Evolutionary conservation across 2,329 filamentous ascomycete genomes (phyloP).

Genomic region (Hypoxylon sp.): DNA sequence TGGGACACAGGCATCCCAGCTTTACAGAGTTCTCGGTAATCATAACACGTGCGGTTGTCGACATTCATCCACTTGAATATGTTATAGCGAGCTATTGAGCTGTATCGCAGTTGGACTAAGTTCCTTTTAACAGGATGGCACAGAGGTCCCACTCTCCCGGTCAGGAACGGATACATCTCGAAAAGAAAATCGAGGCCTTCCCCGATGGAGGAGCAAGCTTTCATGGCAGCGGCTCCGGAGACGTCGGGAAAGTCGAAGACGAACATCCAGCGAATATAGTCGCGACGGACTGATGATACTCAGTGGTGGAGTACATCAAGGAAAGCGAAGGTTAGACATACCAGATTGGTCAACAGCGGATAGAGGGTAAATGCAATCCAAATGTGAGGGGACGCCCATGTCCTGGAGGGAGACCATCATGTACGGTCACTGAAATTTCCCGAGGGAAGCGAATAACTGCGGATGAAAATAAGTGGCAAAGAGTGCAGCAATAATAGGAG

Average conservation of each 20-base stretch:
- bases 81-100: constrained; percentile 2
- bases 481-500: neutral
- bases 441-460: neutral
- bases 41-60: neutral
- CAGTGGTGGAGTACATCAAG: neutral
- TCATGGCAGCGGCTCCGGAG: neutral
- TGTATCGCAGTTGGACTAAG: constrained; percentile 30
- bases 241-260: constrained; percentile 40
- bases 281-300: constrained; percentile 13
- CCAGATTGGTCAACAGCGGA: constrained; percentile 9
- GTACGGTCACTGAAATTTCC: neutral
- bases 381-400: neutral
- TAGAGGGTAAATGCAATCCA: constrained; percentile 4
- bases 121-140: neutral
- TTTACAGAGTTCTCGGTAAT: constrained; percentile 13
- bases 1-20: constrained; percentile 34
- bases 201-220: constrained; percentile 14
- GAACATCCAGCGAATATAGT: constrained; percentile 36
- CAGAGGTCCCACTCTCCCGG: constrained; percentile 26
- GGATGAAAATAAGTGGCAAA: neutral
- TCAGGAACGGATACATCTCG: constrained; percentile 30
- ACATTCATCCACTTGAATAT: constrained; percentile 18
- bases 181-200: constrained; percentile 18
- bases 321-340: neutral
- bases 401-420: neutral